A percentile compares a stretch with the other conserved stretches of the same genome.
Conservation (phyloP, 768 basidiomycete genomes). For the Polyporus arcularius region DNA sequence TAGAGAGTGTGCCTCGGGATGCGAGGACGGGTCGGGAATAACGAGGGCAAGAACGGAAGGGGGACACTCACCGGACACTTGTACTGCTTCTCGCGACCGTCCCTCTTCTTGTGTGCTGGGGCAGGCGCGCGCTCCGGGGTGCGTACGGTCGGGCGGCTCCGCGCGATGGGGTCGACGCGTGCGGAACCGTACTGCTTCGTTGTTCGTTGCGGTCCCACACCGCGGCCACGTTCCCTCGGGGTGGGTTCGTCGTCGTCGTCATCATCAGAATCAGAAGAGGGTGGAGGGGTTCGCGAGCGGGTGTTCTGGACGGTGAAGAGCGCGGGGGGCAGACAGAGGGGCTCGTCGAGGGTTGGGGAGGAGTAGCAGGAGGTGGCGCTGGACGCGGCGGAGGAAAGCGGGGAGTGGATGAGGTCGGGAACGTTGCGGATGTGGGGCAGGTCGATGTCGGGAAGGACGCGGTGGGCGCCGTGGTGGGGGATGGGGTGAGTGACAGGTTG, state of each 20-base stretch:
- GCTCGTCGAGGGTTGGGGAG: constrained; percentile 14
- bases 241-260: neutral
- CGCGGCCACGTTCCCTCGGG: neutral
- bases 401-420: constrained; percentile 14
- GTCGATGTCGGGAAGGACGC: constrained; percentile 6
- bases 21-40: neutral
- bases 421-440: constrained; percentile 5
- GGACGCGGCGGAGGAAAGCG: constrained; percentile 4
- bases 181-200: constrained; percentile 5
- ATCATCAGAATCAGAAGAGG: neutral
- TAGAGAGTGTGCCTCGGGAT: neutral
- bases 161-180: neutral
- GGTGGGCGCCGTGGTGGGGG: constrained; percentile 5
- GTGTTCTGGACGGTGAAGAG: constrained; percentile 22
- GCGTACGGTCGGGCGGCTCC: constrained; percentile 10
- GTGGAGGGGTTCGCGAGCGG: neutral
- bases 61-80: constrained; percentile 47
- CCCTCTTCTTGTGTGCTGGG: constrained; percentile 2
- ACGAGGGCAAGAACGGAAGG: neutral
- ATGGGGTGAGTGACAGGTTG: constrained; percentile 13
- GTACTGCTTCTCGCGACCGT: constrained; percentile 45
- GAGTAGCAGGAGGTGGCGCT: constrained; percentile 5
- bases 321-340: constrained; percentile 27
- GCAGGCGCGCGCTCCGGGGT: constrained; percentile 2
- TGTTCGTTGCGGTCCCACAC: neutral